Evolutionary conservation across 192 early-diverging fungal species (phyloP), one percentile per base, ranked within the genome.

Genomic region (Cladochytrium replicatum): DNA sequence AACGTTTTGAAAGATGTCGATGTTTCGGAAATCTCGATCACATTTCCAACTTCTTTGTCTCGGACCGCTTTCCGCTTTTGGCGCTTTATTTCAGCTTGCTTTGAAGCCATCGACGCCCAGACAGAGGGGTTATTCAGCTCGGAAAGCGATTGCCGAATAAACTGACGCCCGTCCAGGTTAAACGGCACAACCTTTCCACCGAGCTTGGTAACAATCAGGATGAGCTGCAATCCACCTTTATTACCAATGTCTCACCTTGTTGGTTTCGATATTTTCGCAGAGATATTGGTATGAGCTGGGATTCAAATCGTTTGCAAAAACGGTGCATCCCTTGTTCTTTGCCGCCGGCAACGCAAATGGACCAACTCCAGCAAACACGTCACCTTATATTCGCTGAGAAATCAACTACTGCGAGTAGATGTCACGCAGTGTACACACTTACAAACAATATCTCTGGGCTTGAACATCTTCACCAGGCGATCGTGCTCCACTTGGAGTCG

Each of bases 281-380:
- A 99, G 57, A 50, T 76, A 89, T 31, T 79, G 72, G 58, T 77
- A 89, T 4, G 92, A 93, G 6, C 67, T 68, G 9, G 97, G 97
- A 62, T 99, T 99, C 45, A 99, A 64, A 56, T 99, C 97, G 64
- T 99, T 99, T 21, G 91, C 91, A 75, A 91, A 95, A 6, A 99
- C 94, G 37, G 77, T 61, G 17, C 81, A 82, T 2, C 79, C 82
- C 21, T 73, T 74, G 39, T 64, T 69, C 63, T 85, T 89, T 0
- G 87, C 88, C 0, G 93, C 90, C 17, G 96, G 93, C 13, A 99
- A 41, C 0, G 92, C 88, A 70, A 97, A 99, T 11, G 96, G 96
- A 51, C 88, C 96, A 1, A 97, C 89, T n/a, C 96, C 96, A 6
- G 86, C 93, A 74, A 99, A 86, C 2, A 93, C 91, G 64, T 99